A percentile compares a stretch with the other conserved stretches of the same genome.
phyloP scores from a whole-genome alignment of 768 basidiomycete genomes.

The Xerocomus spinulosus region DNA sequence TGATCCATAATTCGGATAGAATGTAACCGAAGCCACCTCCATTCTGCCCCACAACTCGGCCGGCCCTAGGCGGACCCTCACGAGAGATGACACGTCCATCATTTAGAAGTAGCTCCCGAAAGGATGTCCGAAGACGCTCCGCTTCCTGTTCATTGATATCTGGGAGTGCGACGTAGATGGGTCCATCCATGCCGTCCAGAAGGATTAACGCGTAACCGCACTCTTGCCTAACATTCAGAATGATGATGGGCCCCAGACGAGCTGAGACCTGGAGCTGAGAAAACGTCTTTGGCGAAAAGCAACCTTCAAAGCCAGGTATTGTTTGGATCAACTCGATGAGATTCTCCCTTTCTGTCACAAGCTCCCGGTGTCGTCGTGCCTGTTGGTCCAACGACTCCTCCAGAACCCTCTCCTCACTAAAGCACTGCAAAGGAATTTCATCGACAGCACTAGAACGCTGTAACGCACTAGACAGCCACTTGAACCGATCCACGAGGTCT shows the following conservation, averaged over 20 bases:
- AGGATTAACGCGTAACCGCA: neutral
- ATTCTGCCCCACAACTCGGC: too few species aligned
- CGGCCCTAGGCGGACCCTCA: neutral
- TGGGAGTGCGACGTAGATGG: neutral
- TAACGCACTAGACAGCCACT: neutral
- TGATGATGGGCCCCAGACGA: neutral
- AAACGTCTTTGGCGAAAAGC: neutral
- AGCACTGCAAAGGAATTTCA: too few species aligned
- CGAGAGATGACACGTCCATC: neutral
- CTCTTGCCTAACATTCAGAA: neutral
- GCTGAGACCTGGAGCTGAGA: neutral
- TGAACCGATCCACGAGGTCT: neutral
- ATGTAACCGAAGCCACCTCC: neutral
- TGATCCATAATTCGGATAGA: neutral
- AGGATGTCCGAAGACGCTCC: neutral
- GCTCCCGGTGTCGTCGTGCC: neutral
- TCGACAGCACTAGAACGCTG: neutral
- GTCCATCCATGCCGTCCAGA: neutral
- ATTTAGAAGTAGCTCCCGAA: neutral
- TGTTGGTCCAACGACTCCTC: neutral
- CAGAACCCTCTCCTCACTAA: neutral
- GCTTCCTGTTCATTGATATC: neutral
- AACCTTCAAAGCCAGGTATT: neutral
- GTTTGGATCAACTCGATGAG: neutral
- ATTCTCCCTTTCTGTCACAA: neutral